Evolutionary conservation across 2,329 filamentous ascomycete species (phyloP).

Genomic region (Pestalotiopsis sp.): DNA sequence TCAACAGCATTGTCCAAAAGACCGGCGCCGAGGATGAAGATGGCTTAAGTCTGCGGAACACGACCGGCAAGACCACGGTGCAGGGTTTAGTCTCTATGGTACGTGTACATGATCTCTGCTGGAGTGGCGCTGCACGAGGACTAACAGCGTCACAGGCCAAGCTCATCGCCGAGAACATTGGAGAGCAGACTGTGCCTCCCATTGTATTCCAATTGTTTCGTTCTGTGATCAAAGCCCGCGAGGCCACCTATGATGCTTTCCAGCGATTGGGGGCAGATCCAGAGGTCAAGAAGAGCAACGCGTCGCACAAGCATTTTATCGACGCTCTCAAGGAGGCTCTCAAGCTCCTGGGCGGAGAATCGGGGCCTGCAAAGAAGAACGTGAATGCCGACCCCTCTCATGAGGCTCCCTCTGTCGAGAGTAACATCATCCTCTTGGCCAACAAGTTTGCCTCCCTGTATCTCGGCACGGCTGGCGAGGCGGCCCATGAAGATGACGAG

Average conservation of each 20-base stretch:
- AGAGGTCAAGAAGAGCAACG: slow-evolving; percentile 40
- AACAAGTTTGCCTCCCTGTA: neutral
- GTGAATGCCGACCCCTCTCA: neutral
- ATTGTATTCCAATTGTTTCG: slow-evolving; percentile 37
- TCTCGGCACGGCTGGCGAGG: neutral
- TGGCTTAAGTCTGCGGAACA: slow-evolving; percentile 31
- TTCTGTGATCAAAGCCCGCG: slow-evolving; percentile 39
- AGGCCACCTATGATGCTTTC: slow-evolving; percentile 30
- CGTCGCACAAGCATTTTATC: slow-evolving; percentile 45
- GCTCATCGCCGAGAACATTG: slow-evolving; percentile 40
- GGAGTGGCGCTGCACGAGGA: slow-evolving; percentile 23
- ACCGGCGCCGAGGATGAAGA: slow-evolving; percentile 18
- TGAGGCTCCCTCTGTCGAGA: neutral
- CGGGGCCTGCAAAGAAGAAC: neutral
- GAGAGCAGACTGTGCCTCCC: slow-evolving; percentile 30
- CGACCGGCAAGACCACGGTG: slow-evolving; percentile 38
- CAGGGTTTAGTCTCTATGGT: slow-evolving; percentile 31
- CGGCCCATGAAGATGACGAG: neutral
- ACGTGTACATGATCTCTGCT: neutral
- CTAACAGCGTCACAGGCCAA: slow-evolving; percentile 23
- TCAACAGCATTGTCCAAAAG: slow-evolving; percentile 37
- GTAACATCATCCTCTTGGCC: neutral
- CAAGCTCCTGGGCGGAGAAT: neutral
- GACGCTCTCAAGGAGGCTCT: slow-evolving; percentile 32
- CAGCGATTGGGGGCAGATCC: slow-evolving; percentile 36